Conservation (phyloP, 1,284 basidiomycete species). For the Pseudozyma sp. region DNA sequence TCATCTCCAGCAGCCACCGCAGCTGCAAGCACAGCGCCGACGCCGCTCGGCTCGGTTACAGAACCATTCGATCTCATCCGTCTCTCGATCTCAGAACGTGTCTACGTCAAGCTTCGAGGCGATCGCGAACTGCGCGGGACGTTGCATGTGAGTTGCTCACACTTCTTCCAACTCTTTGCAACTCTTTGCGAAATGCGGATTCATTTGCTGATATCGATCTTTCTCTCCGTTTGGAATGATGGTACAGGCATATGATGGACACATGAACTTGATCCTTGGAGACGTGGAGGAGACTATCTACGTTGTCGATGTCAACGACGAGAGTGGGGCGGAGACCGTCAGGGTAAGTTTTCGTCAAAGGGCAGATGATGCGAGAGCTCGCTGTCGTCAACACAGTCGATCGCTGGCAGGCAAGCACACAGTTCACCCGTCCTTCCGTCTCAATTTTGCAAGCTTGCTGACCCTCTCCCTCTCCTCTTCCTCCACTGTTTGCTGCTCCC, state of each 20-base stretch:
- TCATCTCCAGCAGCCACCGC: slow-evolving; percentile 20
- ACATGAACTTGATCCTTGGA: slow-evolving; percentile 98
- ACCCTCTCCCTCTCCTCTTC: neutral
- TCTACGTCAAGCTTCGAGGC: slow-evolving; percentile 93
- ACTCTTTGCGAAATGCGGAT: neutral
- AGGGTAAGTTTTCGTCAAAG: slow-evolving; percentile 67
- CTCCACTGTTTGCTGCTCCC: neutral
- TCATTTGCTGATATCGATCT: neutral
- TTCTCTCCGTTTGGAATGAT: neutral
- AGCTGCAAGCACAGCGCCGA: slow-evolving; percentile 12
- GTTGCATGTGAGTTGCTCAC: slow-evolving; percentile 74
- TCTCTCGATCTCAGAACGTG: slow-evolving; percentile 93
- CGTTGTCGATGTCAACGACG: slow-evolving; percentile 69
- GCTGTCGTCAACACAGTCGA: too few species aligned
- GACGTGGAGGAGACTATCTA: slow-evolving; percentile 85
- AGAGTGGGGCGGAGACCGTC: slow-evolving; percentile 70
- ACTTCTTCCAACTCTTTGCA: neutral
- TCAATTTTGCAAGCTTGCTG: too few species aligned
- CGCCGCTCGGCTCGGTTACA: slow-evolving; percentile 72
- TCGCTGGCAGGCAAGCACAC: too few species aligned
- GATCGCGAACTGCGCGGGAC: slow-evolving; percentile 93
- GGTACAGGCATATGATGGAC: slow-evolving; percentile 87
- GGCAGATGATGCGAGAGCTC: too few species aligned
- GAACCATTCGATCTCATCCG: slow-evolving; percentile 99
- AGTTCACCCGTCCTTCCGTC: too few species aligned